Base-by-base conservation (phyloP, 352 stramenopile genomes). In the Elongisporangium undulatum region DNA sequence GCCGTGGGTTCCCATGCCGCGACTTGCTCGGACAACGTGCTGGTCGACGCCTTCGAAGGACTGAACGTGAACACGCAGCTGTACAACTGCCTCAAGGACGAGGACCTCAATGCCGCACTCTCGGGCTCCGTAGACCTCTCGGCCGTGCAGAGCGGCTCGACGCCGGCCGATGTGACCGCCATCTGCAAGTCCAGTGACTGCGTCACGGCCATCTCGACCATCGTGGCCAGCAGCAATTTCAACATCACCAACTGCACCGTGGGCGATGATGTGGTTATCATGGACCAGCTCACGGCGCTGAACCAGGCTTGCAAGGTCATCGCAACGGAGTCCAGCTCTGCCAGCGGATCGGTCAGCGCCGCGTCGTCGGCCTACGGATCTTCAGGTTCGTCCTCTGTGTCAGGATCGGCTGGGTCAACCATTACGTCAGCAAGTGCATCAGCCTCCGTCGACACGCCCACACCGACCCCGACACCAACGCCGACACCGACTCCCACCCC, bases 221-320 rank as follows among this genome's bases (percentile, higher is more conserved):
- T 85, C 39, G 74, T 80, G 21, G 61, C 34, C 39, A 85, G 72
- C 61, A 67, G 63, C 51, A 79, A 73, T 64, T 85, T 85, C 41
- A 72, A 76, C 49, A 55, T 79, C 29, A 80, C 70, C 48, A 71
- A 85, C 72, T 85, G 75, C 68, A 82, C 77, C 17, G 72, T 85
- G 50, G 71, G 72, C n/a, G 62, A 77, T 39, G 71, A 67, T 51
- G 68, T 78, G 39, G 75, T 82, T 49, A 64, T 85, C 49, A 79
- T 74, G 72, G 63, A 68, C 48, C 67, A 85, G 66, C 73, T 85
- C 38, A 56, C 58, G 23, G 77, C 71, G 45, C 72, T 85, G 13
- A 62, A 78, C 23, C 59, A 67, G 2, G 75, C 72, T 0, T 85
- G 75, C 61, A 67, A 61, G n/a, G 55, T 72, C 34, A 63, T 82